phyloP scores from a whole-genome alignment of 306 rosid genomes.

The Acacia confusa region DNA sequence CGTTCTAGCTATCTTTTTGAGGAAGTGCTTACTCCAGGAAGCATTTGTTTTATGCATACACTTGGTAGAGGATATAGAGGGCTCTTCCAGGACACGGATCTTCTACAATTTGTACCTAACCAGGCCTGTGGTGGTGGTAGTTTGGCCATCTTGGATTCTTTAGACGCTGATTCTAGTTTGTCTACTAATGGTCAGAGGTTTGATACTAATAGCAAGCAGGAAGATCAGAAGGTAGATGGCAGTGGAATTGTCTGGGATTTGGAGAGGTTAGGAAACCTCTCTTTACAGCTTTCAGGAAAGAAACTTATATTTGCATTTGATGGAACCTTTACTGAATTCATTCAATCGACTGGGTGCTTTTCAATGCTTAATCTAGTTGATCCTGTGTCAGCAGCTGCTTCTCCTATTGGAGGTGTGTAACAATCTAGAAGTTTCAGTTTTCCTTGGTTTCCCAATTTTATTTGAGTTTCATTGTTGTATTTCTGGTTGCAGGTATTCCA shows the following conservation, averaged over 20 bases:
- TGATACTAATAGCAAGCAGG: conserved; percentile 66
- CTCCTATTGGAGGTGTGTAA: conserved; percentile 97
- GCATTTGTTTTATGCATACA: conserved; percentile 90
- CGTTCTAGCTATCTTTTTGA: conserved; percentile 98
- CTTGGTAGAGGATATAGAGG: conserved; percentile 99
- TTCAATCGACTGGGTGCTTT: conserved; percentile 74
- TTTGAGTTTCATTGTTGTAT: conserved; percentile 29
- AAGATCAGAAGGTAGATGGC: conserved; percentile 84
- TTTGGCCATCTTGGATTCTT: conserved; percentile 96
- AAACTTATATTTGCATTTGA: conserved; percentile 98
- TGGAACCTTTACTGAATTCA: conserved; percentile 80
- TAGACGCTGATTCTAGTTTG: conserved; percentile 76
- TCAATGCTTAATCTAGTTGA: conserved; percentile 96
- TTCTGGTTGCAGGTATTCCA: conserved; percentile 78
- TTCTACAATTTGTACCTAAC: conserved; percentile 91
- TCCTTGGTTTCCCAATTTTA: conserved; percentile 7
- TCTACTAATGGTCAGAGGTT: conserved; percentile 70
- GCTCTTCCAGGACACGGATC: conserved; percentile 95
- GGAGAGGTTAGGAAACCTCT: conserved; percentile 90
- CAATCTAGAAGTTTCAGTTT: conserved; percentile 32
- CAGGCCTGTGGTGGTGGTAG: conserved; percentile 99
- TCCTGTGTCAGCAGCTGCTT: conserved; percentile 99
- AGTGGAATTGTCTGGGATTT: conserved; percentile 99
- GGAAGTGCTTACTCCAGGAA: conserved; percentile 91
- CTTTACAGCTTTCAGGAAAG: conserved; percentile 92